Base-by-base conservation (phyloP, 257 asterid species). In the Craterostigma plantagineum region DNA sequence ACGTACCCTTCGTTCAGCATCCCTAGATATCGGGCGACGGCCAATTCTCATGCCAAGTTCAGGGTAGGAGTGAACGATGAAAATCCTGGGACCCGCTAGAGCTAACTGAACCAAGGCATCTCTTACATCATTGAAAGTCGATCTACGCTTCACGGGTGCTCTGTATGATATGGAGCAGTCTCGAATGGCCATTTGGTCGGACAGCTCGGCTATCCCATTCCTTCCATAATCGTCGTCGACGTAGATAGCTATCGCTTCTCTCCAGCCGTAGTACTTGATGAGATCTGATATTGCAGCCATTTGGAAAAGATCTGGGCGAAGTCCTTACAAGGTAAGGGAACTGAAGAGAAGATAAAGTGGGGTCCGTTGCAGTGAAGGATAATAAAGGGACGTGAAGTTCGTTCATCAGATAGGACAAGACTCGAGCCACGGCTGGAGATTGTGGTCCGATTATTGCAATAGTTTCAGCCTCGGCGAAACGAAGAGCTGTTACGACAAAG, bases 321-420 rank as follows among this genome's bases (percentile, higher is more conserved):
- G 79, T 69, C 60, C 95, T 69, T 7, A 84, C 35, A 45, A 84
- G 80, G 43, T 65, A 84, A 14, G 95, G 93, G 48, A 76, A 84
- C 41, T 80, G 92, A 34, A 76, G 73, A 49, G 92, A 52, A 8
- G 85, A 58, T 14, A 84, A 76, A 42, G 95, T 80, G 9, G 93
- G 95, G 62, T 84, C 95, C 8, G 93, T 80, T 14, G 90, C 93
- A 33, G 95, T 81, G 59, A 67, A 79, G 0, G 95, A 80, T 38
- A 84, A 30, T 16, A 84, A 71, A 3, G 95, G 95, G n/a, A 81
- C 79, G 16, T 56, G 66, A 55, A 84, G 74, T 68, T 71, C 95
- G 12, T 74, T 72, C 9, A 75, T 81, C 7, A 84, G 69, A 11
- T 73, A 66, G 51, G 81, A 63, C 16, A 84, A 52, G 38, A 73